Base-by-base conservation (phyloP, 306 rosid genomes). In the Sophora flavescens region DNA sequence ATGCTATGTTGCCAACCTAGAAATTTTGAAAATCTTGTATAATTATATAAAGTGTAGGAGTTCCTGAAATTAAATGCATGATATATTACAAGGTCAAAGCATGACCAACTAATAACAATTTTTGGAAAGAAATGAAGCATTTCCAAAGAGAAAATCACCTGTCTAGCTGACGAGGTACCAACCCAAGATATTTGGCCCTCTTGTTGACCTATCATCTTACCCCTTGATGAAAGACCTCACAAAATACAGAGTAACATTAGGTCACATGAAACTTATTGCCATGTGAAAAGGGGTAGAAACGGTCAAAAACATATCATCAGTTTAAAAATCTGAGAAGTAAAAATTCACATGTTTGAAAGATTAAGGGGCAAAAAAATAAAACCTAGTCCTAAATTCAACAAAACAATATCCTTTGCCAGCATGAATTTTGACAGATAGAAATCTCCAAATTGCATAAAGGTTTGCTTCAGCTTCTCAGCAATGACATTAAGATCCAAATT, bases 381-480 rank as follows among this genome's bases (percentile, higher is more conserved):
- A 93, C 98, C 98, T 93, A 11, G 89, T 73, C 62, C 87, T 96
- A 87, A 86, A 93, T 76, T 93, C 97, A 69, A 93, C 84, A 86
- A 88, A 91, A 66, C 96, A 97, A 78, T 76, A 91, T 75, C 96
- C 98, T 86, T 87, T 91, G 84, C 96, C 93, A 7, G 83, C 88
- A 64, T 90, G 93, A 87, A 89, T 84, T 86, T 91, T 93, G 74
- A 86, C 92, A 33, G 85, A 87, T 41, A 78, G 74, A 91, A 81
- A 39, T 93, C 98, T 39, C 98, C 98, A 84, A 86, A 89, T 70
- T 93, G 97, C 91, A 87, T 18, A 68, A 93, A 91, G 28, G 82
- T 79, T 84, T 93, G 97, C 89, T 89, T 93, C 84, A 93, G 80
- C 84, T 93, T 96, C 68, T 91, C 98, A 74, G 91, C 98, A 0